These are phyloP conservation scores for Teratosphaeria destructans DNA, from an alignment of 2,329 filamentous ascomycete genomes.

Conservation along the genomic window DNA sequence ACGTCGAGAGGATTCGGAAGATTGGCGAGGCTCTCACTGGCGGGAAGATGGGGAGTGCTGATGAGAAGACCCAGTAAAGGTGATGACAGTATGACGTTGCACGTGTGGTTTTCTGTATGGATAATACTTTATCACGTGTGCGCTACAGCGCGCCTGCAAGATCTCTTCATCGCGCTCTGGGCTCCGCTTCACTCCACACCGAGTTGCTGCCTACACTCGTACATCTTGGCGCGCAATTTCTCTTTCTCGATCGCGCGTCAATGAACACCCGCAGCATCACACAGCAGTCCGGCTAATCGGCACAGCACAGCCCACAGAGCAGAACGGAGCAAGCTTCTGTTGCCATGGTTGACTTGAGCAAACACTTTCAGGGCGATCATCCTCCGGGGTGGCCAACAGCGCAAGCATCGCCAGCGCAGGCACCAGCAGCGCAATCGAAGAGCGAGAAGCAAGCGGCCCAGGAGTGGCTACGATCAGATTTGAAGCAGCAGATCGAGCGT, in stretches of 20 bases:
- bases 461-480: neutral
- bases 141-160: neutral
- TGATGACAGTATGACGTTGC: neutral
- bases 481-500: neutral
- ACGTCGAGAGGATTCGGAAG: conserved; percentile 49
- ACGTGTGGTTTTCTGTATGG: neutral
- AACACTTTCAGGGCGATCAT: neutral
- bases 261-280: neutral
- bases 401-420: too few relatives aligned
- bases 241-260: neutral
- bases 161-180: neutral
- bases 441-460: neutral
- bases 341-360: neutral
- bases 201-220: neutral
- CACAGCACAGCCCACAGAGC: neutral
- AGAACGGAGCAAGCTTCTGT: neutral
- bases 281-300: neutral
- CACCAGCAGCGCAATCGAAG: neutral
- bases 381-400: too few relatives aligned
- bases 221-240: neutral
- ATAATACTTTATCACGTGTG: neutral
- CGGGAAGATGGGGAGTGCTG: conserved; percentile 42
- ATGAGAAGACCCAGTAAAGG: neutral
- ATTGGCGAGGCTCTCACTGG: conserved; percentile 59
- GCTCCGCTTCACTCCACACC: neutral